phyloP scores from a whole-genome alignment of 2,329 filamentous ascomycete genomes.

The Penicillium vulpinum region DNA sequence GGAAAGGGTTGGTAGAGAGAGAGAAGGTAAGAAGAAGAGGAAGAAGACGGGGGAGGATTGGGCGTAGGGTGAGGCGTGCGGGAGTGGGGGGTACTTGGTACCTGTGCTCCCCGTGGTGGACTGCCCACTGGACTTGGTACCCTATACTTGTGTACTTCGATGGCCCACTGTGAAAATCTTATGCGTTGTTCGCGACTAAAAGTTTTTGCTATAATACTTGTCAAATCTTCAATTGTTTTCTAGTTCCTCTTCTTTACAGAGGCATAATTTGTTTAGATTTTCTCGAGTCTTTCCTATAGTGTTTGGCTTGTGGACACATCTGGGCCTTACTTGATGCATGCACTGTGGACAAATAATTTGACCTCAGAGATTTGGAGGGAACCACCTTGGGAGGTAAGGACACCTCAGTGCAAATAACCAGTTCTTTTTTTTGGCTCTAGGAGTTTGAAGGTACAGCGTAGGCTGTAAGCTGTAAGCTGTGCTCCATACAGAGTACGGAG shows the following conservation, averaged over 20 bases:
- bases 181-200: constrained; percentile 18
- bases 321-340: constrained; percentile 24
- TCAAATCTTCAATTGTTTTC: background rate
- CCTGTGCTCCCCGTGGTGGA: constrained; percentile 2
- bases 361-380: background rate
- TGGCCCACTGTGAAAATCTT: constrained; percentile 14
- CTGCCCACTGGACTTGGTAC: constrained; percentile 14
- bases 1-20: constrained; percentile 12
- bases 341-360: constrained; percentile 5
- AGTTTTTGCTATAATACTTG: background rate
- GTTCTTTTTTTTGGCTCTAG: background rate
- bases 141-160: constrained; percentile 6
- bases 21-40: constrained; percentile 12
- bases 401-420: background rate
- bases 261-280: constrained; percentile 27
- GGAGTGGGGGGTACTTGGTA: constrained; percentile 15
- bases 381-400: constrained; percentile 3
- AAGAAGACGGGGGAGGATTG: constrained; percentile 16
- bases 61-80: constrained; percentile 9
- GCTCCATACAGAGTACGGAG: background rate
- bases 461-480: background rate
- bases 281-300: constrained; percentile 18
- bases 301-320: constrained; percentile 9
- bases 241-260: background rate
- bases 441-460: background rate